Conservation (phyloP, 2,329 filamentous ascomycete genomes). For the Curvularia lunata region DNA sequence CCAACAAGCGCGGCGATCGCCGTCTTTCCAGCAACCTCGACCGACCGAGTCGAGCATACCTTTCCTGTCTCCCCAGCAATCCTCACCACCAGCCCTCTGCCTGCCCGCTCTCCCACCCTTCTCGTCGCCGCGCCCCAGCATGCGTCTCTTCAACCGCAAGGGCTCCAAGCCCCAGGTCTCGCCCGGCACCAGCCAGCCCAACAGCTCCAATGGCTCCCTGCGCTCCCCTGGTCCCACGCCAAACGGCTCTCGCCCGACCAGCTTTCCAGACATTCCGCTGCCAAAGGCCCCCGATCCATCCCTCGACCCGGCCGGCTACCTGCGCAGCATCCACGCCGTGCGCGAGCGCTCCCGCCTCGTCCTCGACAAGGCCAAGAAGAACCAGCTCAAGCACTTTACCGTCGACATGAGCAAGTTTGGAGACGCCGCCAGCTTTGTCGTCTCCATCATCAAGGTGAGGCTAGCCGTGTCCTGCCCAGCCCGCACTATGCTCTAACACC, state of each 20-base stretch:
- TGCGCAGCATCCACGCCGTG: constrained; percentile 87
- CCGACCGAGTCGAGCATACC: constrained; percentile 7
- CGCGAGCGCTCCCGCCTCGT: constrained; percentile 78
- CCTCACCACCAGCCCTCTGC: constrained; percentile 12
- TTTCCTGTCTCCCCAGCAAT: constrained; percentile 14
- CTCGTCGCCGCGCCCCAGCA: constrained; percentile 37
- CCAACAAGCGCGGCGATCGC: constrained; percentile 31
- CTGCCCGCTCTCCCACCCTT: constrained; percentile 8
- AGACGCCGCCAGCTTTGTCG: constrained; percentile 84
- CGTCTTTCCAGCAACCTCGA: constrained; percentile 20
- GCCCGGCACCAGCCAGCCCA: constrained; percentile 48
- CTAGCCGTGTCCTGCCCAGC: background rate
- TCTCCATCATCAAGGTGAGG: constrained; percentile 90
- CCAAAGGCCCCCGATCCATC: constrained; percentile 86
- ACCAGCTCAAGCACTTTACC: constrained; percentile 83
- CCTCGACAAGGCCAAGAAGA: constrained; percentile 75
- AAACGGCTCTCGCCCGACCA: constrained; percentile 49
- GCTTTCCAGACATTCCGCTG: constrained; percentile 77
- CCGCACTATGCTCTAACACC: constrained; percentile 7
- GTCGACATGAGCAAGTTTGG: constrained; percentile 85
- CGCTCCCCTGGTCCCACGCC: constrained; percentile 57
- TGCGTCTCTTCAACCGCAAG: constrained; percentile 63
- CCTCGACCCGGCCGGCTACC: constrained; percentile 86
- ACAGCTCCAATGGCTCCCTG: constrained; percentile 57
- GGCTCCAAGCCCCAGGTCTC: constrained; percentile 50